Evolutionary conservation across 148 eudicot genomes (phyloP).

Genomic region (Amaranthus hypochondriacus): DNA sequence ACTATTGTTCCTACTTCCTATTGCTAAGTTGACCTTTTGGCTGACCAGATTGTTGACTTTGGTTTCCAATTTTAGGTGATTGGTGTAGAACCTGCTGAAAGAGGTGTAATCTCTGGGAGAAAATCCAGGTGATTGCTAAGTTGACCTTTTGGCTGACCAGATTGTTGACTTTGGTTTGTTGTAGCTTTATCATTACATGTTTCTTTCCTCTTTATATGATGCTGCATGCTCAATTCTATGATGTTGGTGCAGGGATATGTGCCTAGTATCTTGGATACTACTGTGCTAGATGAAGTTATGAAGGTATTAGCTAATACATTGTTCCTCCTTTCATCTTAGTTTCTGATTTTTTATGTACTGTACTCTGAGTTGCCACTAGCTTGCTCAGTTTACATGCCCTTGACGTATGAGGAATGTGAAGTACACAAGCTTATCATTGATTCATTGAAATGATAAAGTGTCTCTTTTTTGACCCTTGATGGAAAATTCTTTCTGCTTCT

Average conservation of each 20-base stretch:
- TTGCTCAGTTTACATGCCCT: background rate
- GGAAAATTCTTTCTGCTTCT: too few relatives aligned
- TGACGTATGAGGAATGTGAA: background rate
- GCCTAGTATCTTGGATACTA: slow-evolving; percentile 53
- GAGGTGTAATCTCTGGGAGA: slow-evolving; percentile 62
- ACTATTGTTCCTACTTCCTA: background rate
- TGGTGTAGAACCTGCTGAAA: slow-evolving; percentile 73
- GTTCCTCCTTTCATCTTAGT: background rate
- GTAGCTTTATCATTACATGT: background rate
- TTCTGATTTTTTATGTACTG: background rate
- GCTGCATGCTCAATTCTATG: background rate
- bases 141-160: too few relatives aligned
- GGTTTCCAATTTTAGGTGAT: slow-evolving; percentile 37
- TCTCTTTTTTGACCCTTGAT: too few relatives aligned
- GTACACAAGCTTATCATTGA: too few relatives aligned
- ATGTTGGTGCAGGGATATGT: slow-evolving; percentile 51
- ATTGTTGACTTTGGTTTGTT: background rate
- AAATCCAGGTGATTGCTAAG: slow-evolving; percentile 42
- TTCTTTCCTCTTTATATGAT: background rate
- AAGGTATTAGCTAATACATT: slow-evolving; percentile 34
- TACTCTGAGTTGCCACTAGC: background rate
- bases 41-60: background rate
- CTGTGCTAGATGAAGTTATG: slow-evolving; percentile 58
- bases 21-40: background rate
- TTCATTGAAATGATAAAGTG: too few relatives aligned